Evolutionary conservation across 2,329 filamentous ascomycete genomes (phyloP).

Genomic region (Neonectria coccinea): DNA sequence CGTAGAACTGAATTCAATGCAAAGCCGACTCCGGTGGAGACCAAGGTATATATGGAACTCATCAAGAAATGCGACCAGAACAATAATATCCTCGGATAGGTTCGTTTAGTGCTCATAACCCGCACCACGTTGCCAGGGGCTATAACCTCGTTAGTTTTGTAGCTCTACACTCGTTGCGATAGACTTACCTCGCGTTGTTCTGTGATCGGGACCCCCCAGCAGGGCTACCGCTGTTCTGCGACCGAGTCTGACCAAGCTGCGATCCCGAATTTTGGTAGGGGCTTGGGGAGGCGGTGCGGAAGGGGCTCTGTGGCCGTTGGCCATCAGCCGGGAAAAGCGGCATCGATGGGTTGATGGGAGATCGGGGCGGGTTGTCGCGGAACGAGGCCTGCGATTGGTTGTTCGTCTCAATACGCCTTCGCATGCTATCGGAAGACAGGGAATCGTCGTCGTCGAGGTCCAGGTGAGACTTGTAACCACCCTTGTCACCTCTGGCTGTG

Average conservation of each 20-base stretch:
- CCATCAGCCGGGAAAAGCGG: constrained; percentile 56
- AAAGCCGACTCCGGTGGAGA: constrained; percentile 29
- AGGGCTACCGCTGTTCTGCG: constrained; percentile 50
- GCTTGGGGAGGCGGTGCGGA: constrained; percentile 51
- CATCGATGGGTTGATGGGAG: constrained; percentile 57
- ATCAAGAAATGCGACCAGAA: constrained; percentile 32
- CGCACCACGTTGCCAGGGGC: constrained; percentile 60
- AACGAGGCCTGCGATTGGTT: constrained; percentile 51
- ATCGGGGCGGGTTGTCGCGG: constrained; percentile 48
- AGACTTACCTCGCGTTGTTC: constrained; percentile 54
- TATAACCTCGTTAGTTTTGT: constrained; percentile 40
- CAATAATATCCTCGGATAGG: constrained; percentile 26
- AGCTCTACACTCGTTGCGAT: too few relatives aligned
- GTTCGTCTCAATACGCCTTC: constrained; percentile 50
- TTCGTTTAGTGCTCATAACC: constrained; percentile 55
- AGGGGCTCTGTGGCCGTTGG: constrained; percentile 52
- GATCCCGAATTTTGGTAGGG: constrained; percentile 49
- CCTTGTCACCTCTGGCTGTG: constrained; percentile 87
- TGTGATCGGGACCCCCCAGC: constrained; percentile 51
- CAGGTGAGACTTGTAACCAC: constrained; percentile 60
- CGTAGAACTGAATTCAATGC: constrained; percentile 28
- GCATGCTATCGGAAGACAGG: constrained; percentile 54
- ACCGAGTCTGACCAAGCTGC: constrained; percentile 49
- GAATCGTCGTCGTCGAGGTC: constrained; percentile 58
- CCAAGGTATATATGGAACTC: constrained; percentile 31